phyloP scores from a whole-genome alignment of 305 asterid species.

The Fraxinus ornus region DNA sequence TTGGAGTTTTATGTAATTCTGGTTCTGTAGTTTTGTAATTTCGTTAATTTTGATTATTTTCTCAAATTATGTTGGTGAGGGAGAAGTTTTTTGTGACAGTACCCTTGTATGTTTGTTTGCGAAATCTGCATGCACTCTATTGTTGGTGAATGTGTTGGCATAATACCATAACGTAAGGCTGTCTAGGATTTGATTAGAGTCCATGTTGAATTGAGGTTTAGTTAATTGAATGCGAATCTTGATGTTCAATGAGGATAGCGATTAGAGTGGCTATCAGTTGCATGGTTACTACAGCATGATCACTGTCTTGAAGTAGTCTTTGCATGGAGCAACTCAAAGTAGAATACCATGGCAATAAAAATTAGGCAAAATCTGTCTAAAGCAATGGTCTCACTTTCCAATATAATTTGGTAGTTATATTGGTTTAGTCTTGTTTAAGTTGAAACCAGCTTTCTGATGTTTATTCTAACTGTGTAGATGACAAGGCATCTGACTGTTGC shows the following conservation, averaged over 20 bases:
- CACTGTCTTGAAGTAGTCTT: constrained; percentile 3
- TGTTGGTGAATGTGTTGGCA: not conserved
- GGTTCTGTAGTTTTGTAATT: not conserved
- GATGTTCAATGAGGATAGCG: not conserved
- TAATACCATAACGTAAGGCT: not conserved
- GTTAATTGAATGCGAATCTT: not conserved
- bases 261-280: not conserved
- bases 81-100: not conserved
- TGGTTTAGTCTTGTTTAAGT: constrained; percentile 15
- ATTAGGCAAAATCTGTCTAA: constrained; percentile 9
- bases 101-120: not conserved
- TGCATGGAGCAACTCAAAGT: not conserved
- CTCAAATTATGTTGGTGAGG: not conserved
- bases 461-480: constrained; percentile 39
- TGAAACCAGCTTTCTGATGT: constrained; percentile 27
- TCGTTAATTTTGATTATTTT: not conserved
- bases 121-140: not conserved
- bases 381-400: not conserved
- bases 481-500: constrained; percentile 54
- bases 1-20: not conserved
- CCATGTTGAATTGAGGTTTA: not conserved
- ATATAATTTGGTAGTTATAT: constrained; percentile 1
- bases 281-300: not conserved
- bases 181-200: not conserved
- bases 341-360: constrained; percentile 4